These are phyloP conservation scores for Pseudogymnoascus sp. DNA, from an alignment of 2,329 filamentous ascomycete genomes.

Conservation along the genomic window DNA sequence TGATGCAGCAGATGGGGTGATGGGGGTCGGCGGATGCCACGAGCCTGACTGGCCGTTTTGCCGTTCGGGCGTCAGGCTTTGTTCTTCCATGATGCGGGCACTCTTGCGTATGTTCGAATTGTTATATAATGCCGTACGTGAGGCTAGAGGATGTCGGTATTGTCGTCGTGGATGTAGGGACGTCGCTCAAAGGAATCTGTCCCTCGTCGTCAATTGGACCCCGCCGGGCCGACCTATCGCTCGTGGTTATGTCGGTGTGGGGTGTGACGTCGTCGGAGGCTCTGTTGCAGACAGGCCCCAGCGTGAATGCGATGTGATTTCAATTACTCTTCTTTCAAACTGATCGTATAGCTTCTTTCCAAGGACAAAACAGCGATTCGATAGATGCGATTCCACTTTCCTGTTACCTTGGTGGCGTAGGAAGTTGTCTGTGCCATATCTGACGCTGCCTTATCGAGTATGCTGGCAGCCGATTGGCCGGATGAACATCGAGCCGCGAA, in stretches of 20 bases:
- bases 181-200: background rate
- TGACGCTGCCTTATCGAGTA: background rate
- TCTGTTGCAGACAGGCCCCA: background rate
- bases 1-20: background rate
- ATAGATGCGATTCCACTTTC: background rate
- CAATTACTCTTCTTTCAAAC: background rate
- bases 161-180: background rate
- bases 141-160: background rate
- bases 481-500: background rate
- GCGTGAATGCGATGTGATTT: background rate
- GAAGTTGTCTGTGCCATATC: background rate
- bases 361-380: background rate
- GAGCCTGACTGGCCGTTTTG: conserved; percentile 1
- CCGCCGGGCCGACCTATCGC: background rate
- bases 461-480: background rate
- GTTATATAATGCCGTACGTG: background rate
- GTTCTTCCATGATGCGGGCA: background rate
- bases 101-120: background rate
- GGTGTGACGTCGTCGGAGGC: background rate
- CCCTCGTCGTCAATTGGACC: background rate
- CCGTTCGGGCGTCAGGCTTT: background rate
- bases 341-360: background rate
- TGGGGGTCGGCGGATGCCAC: background rate
- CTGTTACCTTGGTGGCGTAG: background rate
- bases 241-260: background rate